These are phyloP conservation scores for Ogataea saltuana DNA, from an alignment of 805 yeast species.

Conservation along the genomic window DNA sequence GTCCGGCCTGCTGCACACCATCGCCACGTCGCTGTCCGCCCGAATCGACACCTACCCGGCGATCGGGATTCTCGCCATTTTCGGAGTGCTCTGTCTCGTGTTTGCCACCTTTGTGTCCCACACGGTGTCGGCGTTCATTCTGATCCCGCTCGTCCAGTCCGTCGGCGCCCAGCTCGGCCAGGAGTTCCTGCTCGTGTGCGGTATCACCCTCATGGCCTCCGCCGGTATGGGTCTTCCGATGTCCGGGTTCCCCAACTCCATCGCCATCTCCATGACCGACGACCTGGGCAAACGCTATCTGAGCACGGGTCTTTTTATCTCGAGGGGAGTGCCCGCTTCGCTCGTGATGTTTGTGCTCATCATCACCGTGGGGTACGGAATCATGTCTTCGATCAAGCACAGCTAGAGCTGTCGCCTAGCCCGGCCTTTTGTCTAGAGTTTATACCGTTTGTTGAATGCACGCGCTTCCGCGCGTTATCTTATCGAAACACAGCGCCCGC, in stretches of 20 bases:
- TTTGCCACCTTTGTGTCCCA: conserved; percentile 58
- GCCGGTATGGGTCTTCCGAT: conserved; percentile 60
- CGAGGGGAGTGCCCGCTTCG: conserved; percentile 54
- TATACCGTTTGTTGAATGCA: no score
- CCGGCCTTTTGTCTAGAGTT: no score
- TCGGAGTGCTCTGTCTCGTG: conserved; percentile 49
- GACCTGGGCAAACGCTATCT: conserved; percentile 54
- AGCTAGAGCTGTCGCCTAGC: no score
- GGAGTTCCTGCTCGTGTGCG: conserved; percentile 49
- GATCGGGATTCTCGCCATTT: conserved; percentile 47
- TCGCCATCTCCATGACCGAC: conserved; percentile 57
- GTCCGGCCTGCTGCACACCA: conserved; percentile 48
- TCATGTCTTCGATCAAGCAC: conserved; percentile 39
- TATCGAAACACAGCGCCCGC: no score
- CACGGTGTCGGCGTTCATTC: conserved; percentile 55
- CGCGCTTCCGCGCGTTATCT: no score
- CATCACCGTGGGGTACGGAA: conserved; percentile 52
- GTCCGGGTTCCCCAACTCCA: conserved; percentile 57
- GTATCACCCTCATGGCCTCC: conserved; percentile 50
- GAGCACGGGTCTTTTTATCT: conserved; percentile 48
- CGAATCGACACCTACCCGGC: conserved; percentile 44
- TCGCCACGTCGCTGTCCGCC: conserved; percentile 45
- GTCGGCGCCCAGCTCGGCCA: conserved; percentile 49
- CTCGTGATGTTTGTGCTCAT: conserved; percentile 44
- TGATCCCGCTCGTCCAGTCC: conserved; percentile 51